Base-by-base conservation (phyloP, 345 rosid species). In the Noccaea bulbosa region DNA sequence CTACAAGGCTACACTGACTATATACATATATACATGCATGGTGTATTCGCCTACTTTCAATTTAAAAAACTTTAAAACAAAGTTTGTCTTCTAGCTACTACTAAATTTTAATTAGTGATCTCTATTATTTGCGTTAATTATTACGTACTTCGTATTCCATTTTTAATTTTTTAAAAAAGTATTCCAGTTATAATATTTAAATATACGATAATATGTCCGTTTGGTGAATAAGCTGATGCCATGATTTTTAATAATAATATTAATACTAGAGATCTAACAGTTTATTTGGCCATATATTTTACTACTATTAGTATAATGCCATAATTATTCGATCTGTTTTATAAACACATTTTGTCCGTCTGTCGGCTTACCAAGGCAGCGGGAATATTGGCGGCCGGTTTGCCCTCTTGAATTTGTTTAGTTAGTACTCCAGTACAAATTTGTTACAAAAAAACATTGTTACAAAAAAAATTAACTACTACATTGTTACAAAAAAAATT, bases 361-460 rank as follows among this genome's bases (percentile, higher is more conserved):
- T 76, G 71, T 76, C 79, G 79, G 79, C 75, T 70, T 63, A 64
- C 67, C 79, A 76, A 2, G 45, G 61, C 71, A 70, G 71, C 79
- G 75, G 70, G 74, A 62, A 69, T 76, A 76, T 76, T 70, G 79
- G 79, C 67, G 71, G 79, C 71, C 54, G 73, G 73, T 74, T 74
- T 67, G 56, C 69, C 17, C 69, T 67, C 66, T 76, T 76, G 61
- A 9, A 38, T 11, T 41, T 34, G 33, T 62, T 45, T 55, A 8
- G 27, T 24, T 24, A 24, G 27, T 24, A 44, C 39, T 38, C 20
- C 1, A 17, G 20, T 17, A 17, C 20, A 1, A 17, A 17, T 17
- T 17, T 9, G 16, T 35, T 40, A n/a, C 5, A 58, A 59, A 8
- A 17, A 17, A 17, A 17, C 20, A 46, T 17, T 9, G 16, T 35